Evolutionary conservation across 1,139 yeast species (phyloP), one percentile per base, ranked within the genome.

Genomic region (Suhomyces maxii): DNA sequence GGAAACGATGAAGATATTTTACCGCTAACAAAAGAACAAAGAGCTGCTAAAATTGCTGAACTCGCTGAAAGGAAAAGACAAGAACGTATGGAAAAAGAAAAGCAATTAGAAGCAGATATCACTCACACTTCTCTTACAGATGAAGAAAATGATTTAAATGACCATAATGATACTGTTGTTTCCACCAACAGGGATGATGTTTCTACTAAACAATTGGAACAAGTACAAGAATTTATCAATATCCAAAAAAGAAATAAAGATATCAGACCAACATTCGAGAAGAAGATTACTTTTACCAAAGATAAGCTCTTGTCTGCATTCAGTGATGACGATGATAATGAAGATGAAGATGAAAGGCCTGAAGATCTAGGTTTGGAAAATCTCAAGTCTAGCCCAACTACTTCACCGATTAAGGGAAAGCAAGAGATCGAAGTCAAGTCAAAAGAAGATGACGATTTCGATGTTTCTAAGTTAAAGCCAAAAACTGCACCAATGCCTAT

Each of bases 111-210:
- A 41, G 65, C 67, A 2, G 79, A 74, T 42, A 59, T 73, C 23
- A 53, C 73, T 1, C 67, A 57, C 40, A 62, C 64, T 0, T 57
- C 78, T 1, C 55, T 73, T 18, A 69, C 77, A 1, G 79, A 74
- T 45, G 79, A 73, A 50, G 79, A 74, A 49, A 56, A 68, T 23
- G 79, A 72, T 45, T 48, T 67, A 37, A 59, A 63, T 32, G 59
- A 58, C 9, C 64, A 55, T 13, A 56, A 57, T 42, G 63, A 61
- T 18, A 52, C 54, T 2, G 55, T 56, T 4, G 57, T 56, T 8
- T 55, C 62, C 2, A 45, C 49, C 2, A 47, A 41, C 13, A 50
- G 38, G 14, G 60, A 53, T 5, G 48, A 36, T 23, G 51, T 47
- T n/a, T 54, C 68, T 10, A 51, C 56, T 13, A 68, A 65, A 42